Evolutionary conservation across 352 stramenopile species (phyloP).

Genomic region (Blastocystis sp.): DNA sequence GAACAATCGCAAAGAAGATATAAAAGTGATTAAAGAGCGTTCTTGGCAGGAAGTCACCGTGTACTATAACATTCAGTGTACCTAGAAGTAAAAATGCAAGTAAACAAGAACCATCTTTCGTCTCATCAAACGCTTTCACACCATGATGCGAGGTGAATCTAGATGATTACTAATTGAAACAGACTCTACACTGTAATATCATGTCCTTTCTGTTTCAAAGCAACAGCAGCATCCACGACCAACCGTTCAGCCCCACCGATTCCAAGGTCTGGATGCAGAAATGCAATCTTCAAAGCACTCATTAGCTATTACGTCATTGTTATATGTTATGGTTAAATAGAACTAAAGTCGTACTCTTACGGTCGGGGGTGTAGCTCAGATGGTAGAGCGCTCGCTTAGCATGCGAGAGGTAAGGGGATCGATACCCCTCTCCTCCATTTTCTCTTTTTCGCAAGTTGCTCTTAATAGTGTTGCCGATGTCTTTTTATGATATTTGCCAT

Average conservation of each 20-base stretch:
- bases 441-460: conserved; percentile 20
- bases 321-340: not conserved
- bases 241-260: conserved; percentile 93
- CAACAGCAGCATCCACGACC: conserved; percentile 84
- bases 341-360: not conserved
- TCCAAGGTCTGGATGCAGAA: conserved; percentile 94
- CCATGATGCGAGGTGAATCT: conserved; percentile 95
- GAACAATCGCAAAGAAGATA: conserved; percentile 86
- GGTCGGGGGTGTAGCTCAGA: conserved; percentile 63
- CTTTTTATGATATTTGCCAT: not conserved
- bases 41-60: conserved; percentile 88
- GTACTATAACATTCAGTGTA: conserved; percentile 77
- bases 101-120: conserved; percentile 70
- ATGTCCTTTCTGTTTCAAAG: conserved; percentile 79
- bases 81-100: conserved; percentile 73
- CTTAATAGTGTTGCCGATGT: not conserved
- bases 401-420: conserved; percentile 68
- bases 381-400: conserved; percentile 68
- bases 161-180: not conserved
- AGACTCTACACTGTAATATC: conserved; percentile 70
- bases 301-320: not conserved
- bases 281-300: conserved; percentile 38
- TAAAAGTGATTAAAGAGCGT: conserved; percentile 83
- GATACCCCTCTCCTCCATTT: conserved; percentile 65
- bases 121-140: conserved; percentile 87